These are phyloP conservation scores for Microsporum ferrugineum DNA, from an alignment of 2,329 filamentous ascomycete genomes.

Conservation along the genomic window DNA sequence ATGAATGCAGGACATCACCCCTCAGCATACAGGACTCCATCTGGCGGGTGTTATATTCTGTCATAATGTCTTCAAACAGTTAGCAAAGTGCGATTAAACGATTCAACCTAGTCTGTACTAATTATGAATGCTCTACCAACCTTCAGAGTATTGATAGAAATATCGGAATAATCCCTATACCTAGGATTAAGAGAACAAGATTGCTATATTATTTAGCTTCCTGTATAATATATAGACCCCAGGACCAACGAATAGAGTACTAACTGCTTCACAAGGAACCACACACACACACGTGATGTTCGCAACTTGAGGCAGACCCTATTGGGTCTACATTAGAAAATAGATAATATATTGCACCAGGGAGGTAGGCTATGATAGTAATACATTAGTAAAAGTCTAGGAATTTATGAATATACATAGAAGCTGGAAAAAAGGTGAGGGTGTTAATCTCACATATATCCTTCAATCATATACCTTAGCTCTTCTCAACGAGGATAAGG, in stretches of 20 bases:
- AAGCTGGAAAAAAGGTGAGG: too few species aligned
- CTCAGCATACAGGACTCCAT: too few species aligned
- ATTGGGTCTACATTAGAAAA: not conserved
- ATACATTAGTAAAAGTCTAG: not conserved
- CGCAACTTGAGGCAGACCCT: slow-evolving; percentile 1
- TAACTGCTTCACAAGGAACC: not conserved
- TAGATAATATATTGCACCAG: not conserved
- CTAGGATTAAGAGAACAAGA: too few species aligned
- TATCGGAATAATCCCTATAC: too few species aligned
- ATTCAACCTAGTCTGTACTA: too few species aligned
- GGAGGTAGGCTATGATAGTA: not conserved
- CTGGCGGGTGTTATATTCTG: too few species aligned
- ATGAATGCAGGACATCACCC: too few species aligned
- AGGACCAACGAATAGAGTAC: not conserved
- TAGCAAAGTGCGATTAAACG: too few species aligned
- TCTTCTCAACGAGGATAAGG: too few species aligned
- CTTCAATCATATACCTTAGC: not conserved
- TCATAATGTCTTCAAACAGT: too few species aligned
- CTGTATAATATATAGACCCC: not conserved
- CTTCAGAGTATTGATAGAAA: too few species aligned
- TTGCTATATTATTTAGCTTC: not conserved
- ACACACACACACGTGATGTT: not conserved
- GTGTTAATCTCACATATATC: not conserved
- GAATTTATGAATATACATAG: not conserved
- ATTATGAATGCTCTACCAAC: too few species aligned